These are phyloP conservation scores for Salicornia ramosissima DNA, from an alignment of 148 eudicot species.

Conservation along the genomic window DNA sequence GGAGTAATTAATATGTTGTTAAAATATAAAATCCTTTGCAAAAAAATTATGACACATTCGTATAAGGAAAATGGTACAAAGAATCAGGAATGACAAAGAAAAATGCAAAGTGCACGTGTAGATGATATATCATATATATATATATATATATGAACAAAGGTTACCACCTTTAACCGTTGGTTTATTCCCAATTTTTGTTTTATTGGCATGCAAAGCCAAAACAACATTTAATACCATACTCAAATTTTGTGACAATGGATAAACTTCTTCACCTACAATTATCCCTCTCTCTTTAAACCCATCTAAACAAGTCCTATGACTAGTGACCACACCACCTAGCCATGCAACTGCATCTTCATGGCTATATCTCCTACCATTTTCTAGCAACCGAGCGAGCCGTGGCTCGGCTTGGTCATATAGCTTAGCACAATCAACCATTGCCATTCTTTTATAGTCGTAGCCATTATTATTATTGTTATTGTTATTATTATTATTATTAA, in stretches of 20 bases:
- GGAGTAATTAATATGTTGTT: too few relatives aligned
- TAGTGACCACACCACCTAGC: constrained; percentile 57
- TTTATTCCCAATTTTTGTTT: neutral
- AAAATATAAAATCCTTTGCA: too few relatives aligned
- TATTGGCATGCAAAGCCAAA: constrained; percentile 27
- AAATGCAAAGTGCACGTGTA: too few relatives aligned
- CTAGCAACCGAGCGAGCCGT: constrained; percentile 32
- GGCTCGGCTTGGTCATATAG: constrained; percentile 52
- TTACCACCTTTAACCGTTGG: constrained; percentile 7
- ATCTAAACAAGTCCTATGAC: constrained; percentile 67
- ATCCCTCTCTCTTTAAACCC: constrained; percentile 47
- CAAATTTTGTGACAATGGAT: constrained; percentile 28
- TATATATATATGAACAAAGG: too few relatives aligned
- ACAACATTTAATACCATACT: constrained; percentile 22
- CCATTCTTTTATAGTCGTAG: constrained; percentile 14
- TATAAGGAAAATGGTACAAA: too few relatives aligned
- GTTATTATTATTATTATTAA: neutral
- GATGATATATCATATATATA: too few relatives aligned
- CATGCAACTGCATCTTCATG: constrained; percentile 52
- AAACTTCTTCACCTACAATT: constrained; percentile 15
- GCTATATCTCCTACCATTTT: constrained; percentile 10
- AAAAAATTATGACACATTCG: too few relatives aligned
- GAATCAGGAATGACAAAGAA: too few relatives aligned
- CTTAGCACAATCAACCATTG: constrained; percentile 49
- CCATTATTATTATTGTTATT: neutral